Evolutionary conservation across 192 early-diverging fungal genomes (phyloP), one percentile per base, ranked within the genome.

Genomic region (Jimgerdemannia flammicorona): DNA sequence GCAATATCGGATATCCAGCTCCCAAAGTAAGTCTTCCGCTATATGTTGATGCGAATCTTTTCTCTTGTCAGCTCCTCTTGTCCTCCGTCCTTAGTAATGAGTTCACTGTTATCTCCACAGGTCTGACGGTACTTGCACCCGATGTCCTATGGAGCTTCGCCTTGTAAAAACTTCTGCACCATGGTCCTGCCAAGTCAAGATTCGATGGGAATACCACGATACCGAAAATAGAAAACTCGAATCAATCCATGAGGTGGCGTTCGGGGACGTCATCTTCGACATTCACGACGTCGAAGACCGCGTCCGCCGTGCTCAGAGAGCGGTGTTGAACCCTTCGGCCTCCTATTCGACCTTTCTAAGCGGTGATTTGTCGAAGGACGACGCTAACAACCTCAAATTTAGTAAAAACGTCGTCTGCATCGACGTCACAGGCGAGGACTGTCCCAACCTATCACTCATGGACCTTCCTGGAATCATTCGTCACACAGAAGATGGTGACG

Each of bases 71-170:
- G 29, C 29, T 29, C 29, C 29, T 29, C 29, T 29, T 29, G 29
- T 29, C 29, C 29, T 29, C 1, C 29, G 29, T 29, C 29, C 29
- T 29, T 29, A 29, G 29, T 29, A 29, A 29, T 29, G 29, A 29
- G 29, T 29, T 29, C 49, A 59, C 6, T 6, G 49, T 14, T 59
- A 10, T 59, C 14, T 59, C 6, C 49, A 59, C 49, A 59, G 14
- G 14, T 59, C 49, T 0, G 29, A 29, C 14, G 49, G 49, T 59
- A 59, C 14, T 59, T 90, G 87, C 67, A 86, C 86, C 10, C 81
- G 88, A 14, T 89, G 80, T 67, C 86, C 88, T 3, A 87, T 82
- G 70, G 87, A 89, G 71, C 78, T 89, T n/a, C 77, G 87, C 3
- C 40, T 89, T 65, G 63, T 70, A 3, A 77, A 84, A 49, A 41